phyloP scores from a whole-genome alignment of 495 filamentous ascomycete genomes.

The Monascus purpureus region DNA sequence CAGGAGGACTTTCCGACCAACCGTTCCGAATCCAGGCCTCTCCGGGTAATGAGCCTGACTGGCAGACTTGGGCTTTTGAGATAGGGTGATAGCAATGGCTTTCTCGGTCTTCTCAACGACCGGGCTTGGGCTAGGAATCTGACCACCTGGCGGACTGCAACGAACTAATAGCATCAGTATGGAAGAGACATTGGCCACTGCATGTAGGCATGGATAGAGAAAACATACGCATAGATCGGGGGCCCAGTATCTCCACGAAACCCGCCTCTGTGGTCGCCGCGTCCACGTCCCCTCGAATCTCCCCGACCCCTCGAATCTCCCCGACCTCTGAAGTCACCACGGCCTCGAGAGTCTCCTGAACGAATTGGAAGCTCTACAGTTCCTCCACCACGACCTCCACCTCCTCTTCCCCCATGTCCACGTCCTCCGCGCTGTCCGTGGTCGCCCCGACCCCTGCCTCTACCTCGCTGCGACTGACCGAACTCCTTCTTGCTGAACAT shows the following conservation, averaged over 20 bases:
- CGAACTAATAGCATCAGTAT: background rate
- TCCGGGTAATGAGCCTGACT: slow-evolving; percentile 12
- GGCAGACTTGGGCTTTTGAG: slow-evolving; percentile 7
- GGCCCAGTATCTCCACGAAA: slow-evolving; percentile 6
- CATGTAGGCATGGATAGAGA: slow-evolving; percentile 1
- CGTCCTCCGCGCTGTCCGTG: background rate
- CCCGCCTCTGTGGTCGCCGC: slow-evolving; percentile 5
- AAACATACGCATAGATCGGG: slow-evolving; percentile 14
- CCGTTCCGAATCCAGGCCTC: slow-evolving; percentile 47
- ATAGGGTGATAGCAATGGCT: slow-evolving; percentile 11
- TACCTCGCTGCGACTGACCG: background rate
- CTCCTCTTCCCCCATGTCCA: slow-evolving; percentile 7
- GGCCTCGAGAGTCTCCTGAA: background rate
- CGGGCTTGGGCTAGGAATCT: slow-evolving; percentile 9
- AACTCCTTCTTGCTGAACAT: slow-evolving; percentile 1
- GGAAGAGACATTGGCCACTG: background rate
- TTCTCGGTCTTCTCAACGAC: slow-evolving; percentile 19
- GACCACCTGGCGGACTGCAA: slow-evolving; percentile 9
- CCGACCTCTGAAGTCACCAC: slow-evolving; percentile 1
- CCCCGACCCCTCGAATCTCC: slow-evolving; percentile 1
- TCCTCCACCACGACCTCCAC: slow-evolving; percentile 7
- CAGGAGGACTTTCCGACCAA: slow-evolving; percentile 34
- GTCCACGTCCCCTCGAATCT: slow-evolving; percentile 2
- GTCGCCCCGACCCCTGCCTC: slow-evolving; percentile 1
- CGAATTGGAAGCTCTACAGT: slow-evolving; percentile 3